Conservation (phyloP, 2,329 filamentous ascomycete species). For the Neofusicoccum parvum region DNA sequence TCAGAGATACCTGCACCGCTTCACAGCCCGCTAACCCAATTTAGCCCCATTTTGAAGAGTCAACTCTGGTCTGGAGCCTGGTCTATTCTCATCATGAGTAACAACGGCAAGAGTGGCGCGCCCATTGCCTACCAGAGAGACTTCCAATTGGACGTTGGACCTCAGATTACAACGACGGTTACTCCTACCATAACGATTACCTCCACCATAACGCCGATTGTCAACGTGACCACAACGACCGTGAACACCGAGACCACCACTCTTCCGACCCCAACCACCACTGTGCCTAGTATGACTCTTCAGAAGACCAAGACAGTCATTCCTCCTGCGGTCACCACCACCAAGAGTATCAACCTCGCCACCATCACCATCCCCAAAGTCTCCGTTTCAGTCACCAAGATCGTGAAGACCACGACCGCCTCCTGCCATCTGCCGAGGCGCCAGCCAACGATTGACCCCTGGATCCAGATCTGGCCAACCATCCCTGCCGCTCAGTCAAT, state of each 20-base stretch:
- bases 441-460: slow-evolving; percentile 29
- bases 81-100: slow-evolving; percentile 45
- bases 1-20: background rate
- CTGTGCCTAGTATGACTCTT: slow-evolving; percentile 27
- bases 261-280: slow-evolving; percentile 28
- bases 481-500: slow-evolving; percentile 24
- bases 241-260: slow-evolving; percentile 29
- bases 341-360: slow-evolving; percentile 32
- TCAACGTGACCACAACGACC: slow-evolving; percentile 21
- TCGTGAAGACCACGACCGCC: slow-evolving; percentile 35
- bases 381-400: slow-evolving; percentile 24
- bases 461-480: slow-evolving; percentile 31
- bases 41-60: slow-evolving; percentile 38
- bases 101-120: slow-evolving; percentile 41
- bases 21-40: background rate
- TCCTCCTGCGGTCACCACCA: slow-evolving; percentile 29
- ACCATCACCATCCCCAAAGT: slow-evolving; percentile 31
- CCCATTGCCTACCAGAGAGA: slow-evolving; percentile 46
- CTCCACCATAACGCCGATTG: slow-evolving; percentile 2
- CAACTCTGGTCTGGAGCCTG: slow-evolving; percentile 40
- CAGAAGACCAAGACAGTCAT: slow-evolving; percentile 31
- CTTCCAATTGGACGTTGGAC: slow-evolving; percentile 41
- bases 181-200: slow-evolving; percentile 1
- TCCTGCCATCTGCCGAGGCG: slow-evolving; percentile 32
- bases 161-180: slow-evolving; percentile 35